Evolutionary conservation across 1,284 basidiomycete genomes (phyloP).

Genomic region (Moesziomyces antarcticus): DNA sequence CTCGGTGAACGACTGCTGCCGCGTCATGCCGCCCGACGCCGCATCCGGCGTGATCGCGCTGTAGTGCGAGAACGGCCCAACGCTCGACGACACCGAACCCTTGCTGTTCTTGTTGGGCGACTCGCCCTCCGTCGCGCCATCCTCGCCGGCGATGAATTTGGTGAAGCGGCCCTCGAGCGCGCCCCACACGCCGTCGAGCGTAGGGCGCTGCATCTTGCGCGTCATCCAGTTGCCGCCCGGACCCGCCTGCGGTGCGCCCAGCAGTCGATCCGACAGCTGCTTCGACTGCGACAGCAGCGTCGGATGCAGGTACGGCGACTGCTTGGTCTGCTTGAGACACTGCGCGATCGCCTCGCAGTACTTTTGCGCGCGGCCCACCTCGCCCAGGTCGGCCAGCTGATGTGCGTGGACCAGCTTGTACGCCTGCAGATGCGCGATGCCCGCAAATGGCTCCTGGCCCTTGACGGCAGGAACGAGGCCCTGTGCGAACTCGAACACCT

Average conservation of each 20-base stretch:
- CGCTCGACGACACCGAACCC: conserved; percentile 32
- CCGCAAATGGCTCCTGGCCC: conserved; percentile 85
- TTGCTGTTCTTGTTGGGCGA: conserved; percentile 66
- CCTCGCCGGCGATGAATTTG: conserved; percentile 86
- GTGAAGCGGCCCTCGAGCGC: conserved; percentile 95
- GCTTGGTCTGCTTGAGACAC: conserved; percentile 73
- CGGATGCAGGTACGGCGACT: conserved; percentile 77
- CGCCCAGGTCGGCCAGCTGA: conserved; percentile 73
- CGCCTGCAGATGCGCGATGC: conserved; percentile 86
- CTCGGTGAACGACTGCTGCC: conserved; percentile 64
- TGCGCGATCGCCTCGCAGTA: conserved; percentile 92
- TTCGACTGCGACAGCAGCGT: conserved; percentile 81
- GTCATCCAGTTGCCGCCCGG: conserved; percentile 74
- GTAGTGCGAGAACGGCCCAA: conserved; percentile 92
- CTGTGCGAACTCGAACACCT: conserved; percentile 90
- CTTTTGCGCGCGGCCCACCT: conserved; percentile 65
- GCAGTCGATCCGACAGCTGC: conserved; percentile 82
- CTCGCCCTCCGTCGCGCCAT: conserved; percentile 65
- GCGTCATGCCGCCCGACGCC: conserved; percentile 64
- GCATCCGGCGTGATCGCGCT: conserved; percentile 86
- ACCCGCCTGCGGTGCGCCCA: conserved; percentile 75
- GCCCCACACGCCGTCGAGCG: conserved; percentile 88
- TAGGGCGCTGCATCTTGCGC: conserved; percentile 77
- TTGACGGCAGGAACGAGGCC: conserved; percentile 79
- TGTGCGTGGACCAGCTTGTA: conserved; percentile 86